Evolutionary conservation across 1,284 basidiomycete genomes (phyloP), one percentile per base, ranked within the genome.

Genomic region (Inonotus hispidus): DNA sequence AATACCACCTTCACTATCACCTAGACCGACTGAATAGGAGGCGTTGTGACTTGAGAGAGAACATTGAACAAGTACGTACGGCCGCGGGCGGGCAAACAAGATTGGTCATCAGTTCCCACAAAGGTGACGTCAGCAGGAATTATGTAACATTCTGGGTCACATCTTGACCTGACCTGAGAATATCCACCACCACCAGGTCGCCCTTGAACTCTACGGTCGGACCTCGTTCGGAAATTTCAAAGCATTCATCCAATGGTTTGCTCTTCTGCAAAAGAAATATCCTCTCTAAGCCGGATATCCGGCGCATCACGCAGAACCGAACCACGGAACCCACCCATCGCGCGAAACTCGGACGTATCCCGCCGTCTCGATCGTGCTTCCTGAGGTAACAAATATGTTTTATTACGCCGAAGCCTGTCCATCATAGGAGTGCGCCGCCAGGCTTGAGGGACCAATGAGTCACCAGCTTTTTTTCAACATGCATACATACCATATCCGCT

Each of bases 321-420:
- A 52, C 13, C 50, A 19, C 21, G 32, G n/a, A n/a, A n/a, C n/a
- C n/a, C n/a, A n/a, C n/a, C n/a, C 32, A 52, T 13, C 50, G 50
- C 50, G 50, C 50, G 50, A 52, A 52, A 52, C 50, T 52, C 50
- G 50, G 50, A n/a, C 25, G 50, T 52, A 35, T 35, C 27, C 50
- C 19, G 19, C 46, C 46, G 25, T 23, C 21, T 21, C 8, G 21
- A 8, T 8, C 1, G 19, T 32, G 5, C 25, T 47, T 27, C 25
- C 46, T 21, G 46, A 27, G 27, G 27, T 1, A 3, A 16, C 10
- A 3, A 35, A 13, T 35, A n/a, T 7, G n/a, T 49, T 25, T 35
- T n/a, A 32, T 16, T 35, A 29, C 29, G 19, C 16, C 41, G 41
- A 43, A 43, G 41, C 2, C 41, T 14, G 16, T n/a, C n/a, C n/a